Evolutionary conservation across 2,329 filamentous ascomycete species (phyloP).

Genomic region (Neoscytalidium dimidiatum): DNA sequence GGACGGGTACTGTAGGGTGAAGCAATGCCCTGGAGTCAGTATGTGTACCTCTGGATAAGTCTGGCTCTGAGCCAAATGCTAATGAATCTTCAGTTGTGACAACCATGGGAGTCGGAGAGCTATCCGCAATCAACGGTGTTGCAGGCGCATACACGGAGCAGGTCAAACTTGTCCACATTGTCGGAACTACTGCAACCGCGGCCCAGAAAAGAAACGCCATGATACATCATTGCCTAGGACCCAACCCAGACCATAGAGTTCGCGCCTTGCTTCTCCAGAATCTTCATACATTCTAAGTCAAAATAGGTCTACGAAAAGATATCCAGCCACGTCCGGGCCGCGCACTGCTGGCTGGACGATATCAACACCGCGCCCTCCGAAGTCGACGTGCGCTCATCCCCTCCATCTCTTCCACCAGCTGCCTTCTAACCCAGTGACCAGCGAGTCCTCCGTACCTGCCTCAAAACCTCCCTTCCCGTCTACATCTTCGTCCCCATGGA

Average conservation of each 20-base stretch:
- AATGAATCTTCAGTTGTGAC: conserved; percentile 58
- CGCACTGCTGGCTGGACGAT: neutral
- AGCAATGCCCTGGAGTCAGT: conserved; percentile 47
- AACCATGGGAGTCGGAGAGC: conserved; percentile 70
- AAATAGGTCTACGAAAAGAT: neutral
- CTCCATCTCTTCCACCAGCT: neutral
- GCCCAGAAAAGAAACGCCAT: conserved; percentile 47
- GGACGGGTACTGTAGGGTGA: conserved; percentile 53
- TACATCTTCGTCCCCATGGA: neutral
- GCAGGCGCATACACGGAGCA: conserved; percentile 75
- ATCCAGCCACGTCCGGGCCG: neutral
- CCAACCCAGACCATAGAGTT: neutral
- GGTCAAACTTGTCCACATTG: conserved; percentile 66
- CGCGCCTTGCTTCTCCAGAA: too few species aligned
- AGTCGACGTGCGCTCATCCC: neutral
- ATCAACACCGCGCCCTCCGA: neutral
- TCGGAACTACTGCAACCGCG: conserved; percentile 52
- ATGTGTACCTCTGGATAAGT: neutral
- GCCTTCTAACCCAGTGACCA: neutral
- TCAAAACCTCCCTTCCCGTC: neutral
- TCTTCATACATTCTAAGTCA: neutral
- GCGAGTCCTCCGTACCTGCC: neutral
- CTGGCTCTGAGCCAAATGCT: neutral
- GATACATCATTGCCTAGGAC: conserved; percentile 59
- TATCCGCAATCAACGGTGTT: conserved; percentile 72